phyloP scores from a whole-genome alignment of 345 rosid genomes.

The Alliaria petiolata region DNA sequence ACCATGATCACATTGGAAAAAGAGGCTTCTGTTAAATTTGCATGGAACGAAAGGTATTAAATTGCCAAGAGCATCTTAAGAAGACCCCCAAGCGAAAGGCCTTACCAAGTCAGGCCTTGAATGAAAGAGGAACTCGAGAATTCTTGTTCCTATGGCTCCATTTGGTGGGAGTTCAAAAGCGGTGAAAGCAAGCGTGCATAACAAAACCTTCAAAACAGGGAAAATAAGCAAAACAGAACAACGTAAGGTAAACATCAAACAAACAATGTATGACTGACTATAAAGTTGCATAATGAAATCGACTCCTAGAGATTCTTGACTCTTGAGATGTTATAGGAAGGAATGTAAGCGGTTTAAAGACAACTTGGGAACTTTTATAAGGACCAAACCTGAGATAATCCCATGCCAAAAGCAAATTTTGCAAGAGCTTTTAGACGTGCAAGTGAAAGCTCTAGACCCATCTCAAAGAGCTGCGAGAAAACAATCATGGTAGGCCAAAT shows the following conservation, averaged over 20 bases:
- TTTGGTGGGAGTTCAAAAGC: constrained; percentile 99
- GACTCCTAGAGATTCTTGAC: constrained; percentile 1
- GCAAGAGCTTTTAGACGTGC: constrained; percentile 96
- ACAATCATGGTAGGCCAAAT: constrained; percentile 11
- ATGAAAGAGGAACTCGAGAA: constrained; percentile 87
- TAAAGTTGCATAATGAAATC: neutral
- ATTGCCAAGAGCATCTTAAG: neutral
- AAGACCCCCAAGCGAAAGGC: neutral
- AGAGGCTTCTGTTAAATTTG: neutral
- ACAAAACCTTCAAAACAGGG: constrained; percentile 59
- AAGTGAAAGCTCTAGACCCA: constrained; percentile 98
- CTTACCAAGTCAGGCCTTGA: constrained; percentile 89
- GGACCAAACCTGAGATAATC: constrained; percentile 79
- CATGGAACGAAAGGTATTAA: neutral
- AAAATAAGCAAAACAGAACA: neutral
- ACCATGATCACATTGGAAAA: neutral
- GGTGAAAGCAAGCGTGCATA: constrained; percentile 90
- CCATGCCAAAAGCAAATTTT: constrained; percentile 95
- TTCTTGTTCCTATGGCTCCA: constrained; percentile 86
- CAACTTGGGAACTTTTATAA: neutral
- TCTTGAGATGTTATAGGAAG: neutral
- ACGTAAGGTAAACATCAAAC: neutral
- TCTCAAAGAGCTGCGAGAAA: constrained; percentile 83
- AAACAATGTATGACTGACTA: neutral
- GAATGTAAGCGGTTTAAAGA: constrained; percentile 1